Evolutionary conservation across 495 filamentous ascomycete species (phyloP).

Genomic region (Aspergillus saccharolyticus): DNA sequence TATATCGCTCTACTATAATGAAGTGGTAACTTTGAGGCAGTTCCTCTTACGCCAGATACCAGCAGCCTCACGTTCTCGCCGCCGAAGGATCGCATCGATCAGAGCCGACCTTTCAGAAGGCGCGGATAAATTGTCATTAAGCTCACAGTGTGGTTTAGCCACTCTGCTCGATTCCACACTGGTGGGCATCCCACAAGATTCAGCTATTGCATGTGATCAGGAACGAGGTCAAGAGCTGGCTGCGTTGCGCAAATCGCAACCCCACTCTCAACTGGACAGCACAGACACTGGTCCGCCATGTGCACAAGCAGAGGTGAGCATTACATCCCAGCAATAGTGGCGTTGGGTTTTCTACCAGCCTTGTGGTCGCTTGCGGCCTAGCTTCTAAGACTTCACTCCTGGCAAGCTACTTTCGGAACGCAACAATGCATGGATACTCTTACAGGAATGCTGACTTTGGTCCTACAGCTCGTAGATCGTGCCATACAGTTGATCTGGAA

Average conservation of each 20-base stretch:
- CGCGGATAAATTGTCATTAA: background rate
- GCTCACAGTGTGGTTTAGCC: conserved; percentile 31
- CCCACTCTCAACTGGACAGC: conserved; percentile 25
- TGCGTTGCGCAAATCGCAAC: conserved; percentile 49
- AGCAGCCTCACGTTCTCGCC: conserved; percentile 46
- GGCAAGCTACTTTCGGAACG: background rate
- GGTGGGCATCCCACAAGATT: conserved; percentile 48
- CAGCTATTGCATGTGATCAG: conserved; percentile 30
- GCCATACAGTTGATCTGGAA: conserved; percentile 72
- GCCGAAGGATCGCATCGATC: conserved; percentile 43
- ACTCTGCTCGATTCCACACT: conserved; percentile 63
- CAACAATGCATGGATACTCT: background rate
- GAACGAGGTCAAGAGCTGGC: conserved; percentile 52
- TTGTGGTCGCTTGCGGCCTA: background rate
- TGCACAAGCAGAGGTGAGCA: conserved; percentile 56
- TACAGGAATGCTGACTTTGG: conserved; percentile 19
- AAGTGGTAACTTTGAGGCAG: conserved; percentile 63
- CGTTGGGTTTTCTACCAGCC: background rate
- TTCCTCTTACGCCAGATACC: conserved; percentile 58
- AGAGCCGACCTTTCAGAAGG: conserved; percentile 5
- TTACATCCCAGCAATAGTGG: background rate
- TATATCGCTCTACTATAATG: conserved; percentile 67
- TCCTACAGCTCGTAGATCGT: conserved; percentile 73
- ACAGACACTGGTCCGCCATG: conserved; percentile 36
- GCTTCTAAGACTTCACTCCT: background rate